phyloP scores from a whole-genome alignment of 1,139 yeast species.

The Kurtzmaniella quercitrusa region DNA sequence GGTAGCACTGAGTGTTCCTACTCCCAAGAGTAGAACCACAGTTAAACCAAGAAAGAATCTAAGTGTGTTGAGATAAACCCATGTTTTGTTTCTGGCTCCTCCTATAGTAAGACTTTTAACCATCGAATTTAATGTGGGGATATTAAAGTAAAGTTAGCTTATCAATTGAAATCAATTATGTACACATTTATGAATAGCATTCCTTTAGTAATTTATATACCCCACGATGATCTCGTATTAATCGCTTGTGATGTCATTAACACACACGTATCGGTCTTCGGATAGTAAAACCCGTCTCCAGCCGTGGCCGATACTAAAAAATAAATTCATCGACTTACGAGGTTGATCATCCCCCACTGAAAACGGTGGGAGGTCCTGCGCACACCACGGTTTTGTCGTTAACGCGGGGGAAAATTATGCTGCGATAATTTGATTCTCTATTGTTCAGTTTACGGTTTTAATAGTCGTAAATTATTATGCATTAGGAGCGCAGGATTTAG shows the following conservation, averaged over 20 bases:
- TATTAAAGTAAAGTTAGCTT: no score
- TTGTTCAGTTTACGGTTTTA: background rate
- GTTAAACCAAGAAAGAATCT: background rate
- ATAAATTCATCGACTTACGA: background rate
- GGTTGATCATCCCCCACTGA: no score
- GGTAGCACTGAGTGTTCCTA: background rate
- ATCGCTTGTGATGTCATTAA: background rate
- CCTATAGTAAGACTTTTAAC: background rate
- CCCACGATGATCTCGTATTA: background rate
- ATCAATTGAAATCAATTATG: no score
- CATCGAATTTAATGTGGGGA: background rate
- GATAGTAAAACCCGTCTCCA: background rate
- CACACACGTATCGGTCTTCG: background rate
- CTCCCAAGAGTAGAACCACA: background rate
- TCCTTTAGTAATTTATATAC: no score
- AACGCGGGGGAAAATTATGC: no score
- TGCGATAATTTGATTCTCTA: background rate
- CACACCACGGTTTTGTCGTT: background rate
- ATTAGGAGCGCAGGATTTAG: background rate
- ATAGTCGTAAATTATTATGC: background rate
- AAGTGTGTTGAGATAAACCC: background rate
- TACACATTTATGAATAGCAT: no score
- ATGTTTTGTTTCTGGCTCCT: background rate
- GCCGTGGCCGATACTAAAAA: background rate
- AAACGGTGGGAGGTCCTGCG: background rate